Percentiles rank a stretch among this genome's conserved stretches.
phyloP scores from a whole-genome alignment of 2,329 filamentous ascomycete genomes.

The Blastomyces gilchristii region DNA sequence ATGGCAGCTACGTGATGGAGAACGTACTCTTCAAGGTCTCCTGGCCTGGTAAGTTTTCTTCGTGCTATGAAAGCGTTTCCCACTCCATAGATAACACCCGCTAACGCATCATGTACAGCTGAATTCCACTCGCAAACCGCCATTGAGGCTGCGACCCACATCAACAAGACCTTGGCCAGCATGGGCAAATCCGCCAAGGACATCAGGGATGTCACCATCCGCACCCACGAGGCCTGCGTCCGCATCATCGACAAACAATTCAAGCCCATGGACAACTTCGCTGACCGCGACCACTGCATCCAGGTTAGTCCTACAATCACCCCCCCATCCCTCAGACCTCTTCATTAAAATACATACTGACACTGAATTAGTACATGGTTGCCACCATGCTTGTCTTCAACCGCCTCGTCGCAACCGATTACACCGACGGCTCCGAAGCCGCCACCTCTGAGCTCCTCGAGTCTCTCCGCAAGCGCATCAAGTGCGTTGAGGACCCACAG shows the following conservation, averaged over 20 bases:
- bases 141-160: slow-evolving; percentile 83
- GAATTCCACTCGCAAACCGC: slow-evolving; percentile 99
- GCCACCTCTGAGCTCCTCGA: slow-evolving; percentile 84
- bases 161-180: slow-evolving; percentile 70
- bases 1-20: slow-evolving; percentile 99
- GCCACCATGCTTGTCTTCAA: slow-evolving; percentile 92
- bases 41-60: slow-evolving; percentile 61
- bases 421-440: slow-evolving; percentile 84
- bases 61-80: background rate
- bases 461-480: slow-evolving; percentile 83
- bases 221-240: slow-evolving; percentile 95
- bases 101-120: slow-evolving; percentile 37
- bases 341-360: slow-evolving; percentile 16
- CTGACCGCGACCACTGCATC: slow-evolving; percentile 97
- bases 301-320: slow-evolving; percentile 44
- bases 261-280: slow-evolving; percentile 99
- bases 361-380: slow-evolving; percentile 66
- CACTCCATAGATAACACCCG: background rate
- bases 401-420: slow-evolving; percentile 86
- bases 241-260: slow-evolving; percentile 99
- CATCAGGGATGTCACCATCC: slow-evolving; percentile 86
- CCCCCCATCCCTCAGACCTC: background rate
- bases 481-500: slow-evolving; percentile 89
- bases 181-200: slow-evolving; percentile 86
- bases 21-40: slow-evolving; percentile 99